Evolutionary conservation across 2,329 filamentous ascomycete species (phyloP).

Genomic region (Penicillium crustosum): DNA sequence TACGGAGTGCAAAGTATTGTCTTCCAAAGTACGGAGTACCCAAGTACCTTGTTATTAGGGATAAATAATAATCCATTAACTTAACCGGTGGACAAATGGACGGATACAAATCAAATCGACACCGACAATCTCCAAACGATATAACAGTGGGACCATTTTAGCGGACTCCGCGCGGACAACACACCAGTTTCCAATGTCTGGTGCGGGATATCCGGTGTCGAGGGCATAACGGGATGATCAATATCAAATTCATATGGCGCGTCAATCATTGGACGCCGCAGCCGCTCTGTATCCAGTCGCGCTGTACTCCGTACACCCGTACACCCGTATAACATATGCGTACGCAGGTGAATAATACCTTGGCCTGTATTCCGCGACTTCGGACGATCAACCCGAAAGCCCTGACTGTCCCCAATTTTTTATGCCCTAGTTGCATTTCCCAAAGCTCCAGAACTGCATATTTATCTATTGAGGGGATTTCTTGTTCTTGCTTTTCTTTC

Average conservation of each 20-base stretch:
- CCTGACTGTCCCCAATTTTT: constrained; percentile 23
- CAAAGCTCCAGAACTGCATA: neutral
- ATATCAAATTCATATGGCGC: constrained; percentile 25
- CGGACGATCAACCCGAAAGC: constrained; percentile 20
- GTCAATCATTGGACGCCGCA: constrained; percentile 27
- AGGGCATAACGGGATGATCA: constrained; percentile 18
- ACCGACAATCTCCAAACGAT: neutral
- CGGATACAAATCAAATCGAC: neutral
- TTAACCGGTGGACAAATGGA: neutral
- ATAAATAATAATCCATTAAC: neutral
- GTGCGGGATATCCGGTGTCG: constrained; percentile 20
- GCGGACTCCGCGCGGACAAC: constrained; percentile 10
- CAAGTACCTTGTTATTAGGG: neutral
- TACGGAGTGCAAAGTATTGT: no score
- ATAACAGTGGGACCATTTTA: constrained; percentile 1
- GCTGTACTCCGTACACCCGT: constrained; percentile 2
- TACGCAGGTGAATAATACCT: neutral
- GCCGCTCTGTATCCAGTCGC: constrained; percentile 22
- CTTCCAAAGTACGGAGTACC: neutral
- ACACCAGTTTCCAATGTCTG: constrained; percentile 6
- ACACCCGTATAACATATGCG: neutral
- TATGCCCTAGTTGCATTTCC: constrained; percentile 9
- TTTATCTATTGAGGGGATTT: neutral
- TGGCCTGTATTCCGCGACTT: constrained; percentile 12
- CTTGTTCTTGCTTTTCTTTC: no score